phyloP scores from a whole-genome alignment of 129 eudicot genomes.

The Tagetes erecta region DNA sequence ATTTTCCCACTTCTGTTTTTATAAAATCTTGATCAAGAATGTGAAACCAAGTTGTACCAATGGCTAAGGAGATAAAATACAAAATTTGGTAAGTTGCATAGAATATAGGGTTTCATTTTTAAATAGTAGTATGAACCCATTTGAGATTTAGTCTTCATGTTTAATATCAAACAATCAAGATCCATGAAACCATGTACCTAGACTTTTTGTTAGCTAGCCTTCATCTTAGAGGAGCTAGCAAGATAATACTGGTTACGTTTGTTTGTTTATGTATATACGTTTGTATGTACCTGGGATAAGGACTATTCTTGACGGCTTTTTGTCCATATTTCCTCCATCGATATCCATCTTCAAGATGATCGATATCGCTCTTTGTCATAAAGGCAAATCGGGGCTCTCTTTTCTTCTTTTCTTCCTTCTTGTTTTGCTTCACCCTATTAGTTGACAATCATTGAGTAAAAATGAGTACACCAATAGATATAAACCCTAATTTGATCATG shows the following conservation, averaged over 20 bases:
- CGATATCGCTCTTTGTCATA: slow-evolving; percentile 97
- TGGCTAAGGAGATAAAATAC: slow-evolving; percentile 28
- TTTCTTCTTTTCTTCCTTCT: slow-evolving; percentile 71
- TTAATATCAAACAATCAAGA: slow-evolving; percentile 11
- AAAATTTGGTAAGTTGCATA: slow-evolving; percentile 29
- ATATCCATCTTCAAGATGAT: slow-evolving; percentile 96
- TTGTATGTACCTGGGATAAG: slow-evolving; percentile 67
- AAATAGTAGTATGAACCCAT: slow-evolving; percentile 17
- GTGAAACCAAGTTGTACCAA: slow-evolving; percentile 25
- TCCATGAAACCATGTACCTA: slow-evolving; percentile 1
- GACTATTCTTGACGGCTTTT: slow-evolving; percentile 88
- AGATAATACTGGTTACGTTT: too few relatives aligned
- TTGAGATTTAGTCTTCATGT: slow-evolving; percentile 22
- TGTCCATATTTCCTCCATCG: slow-evolving; percentile 98
- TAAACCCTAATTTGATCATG: background rate
- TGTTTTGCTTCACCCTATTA: slow-evolving; percentile 48
- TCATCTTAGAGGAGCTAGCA: too few relatives aligned
- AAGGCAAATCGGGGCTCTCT: slow-evolving; percentile 75
- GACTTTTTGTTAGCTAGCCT: background rate
- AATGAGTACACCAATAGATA: background rate
- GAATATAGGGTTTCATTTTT: slow-evolving; percentile 18
- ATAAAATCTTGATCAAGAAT: slow-evolving; percentile 13
- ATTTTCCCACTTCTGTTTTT: slow-evolving; percentile 20
- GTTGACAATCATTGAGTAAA: background rate
- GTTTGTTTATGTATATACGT: too few relatives aligned